phyloP scores from a whole-genome alignment of 345 rosid genomes.

The Eucalyptus pauciflora region DNA sequence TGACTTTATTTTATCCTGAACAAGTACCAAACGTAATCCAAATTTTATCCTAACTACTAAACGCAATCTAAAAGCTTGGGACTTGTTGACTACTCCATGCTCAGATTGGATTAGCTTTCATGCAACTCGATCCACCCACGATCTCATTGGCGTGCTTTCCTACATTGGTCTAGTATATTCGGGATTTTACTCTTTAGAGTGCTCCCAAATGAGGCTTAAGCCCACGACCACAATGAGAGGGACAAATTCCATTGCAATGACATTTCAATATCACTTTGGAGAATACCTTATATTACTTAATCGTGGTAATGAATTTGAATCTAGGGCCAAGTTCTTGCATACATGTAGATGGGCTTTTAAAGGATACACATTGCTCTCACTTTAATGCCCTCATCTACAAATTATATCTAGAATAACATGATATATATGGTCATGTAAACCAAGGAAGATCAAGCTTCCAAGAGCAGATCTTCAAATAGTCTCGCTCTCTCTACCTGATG shows the following conservation, averaged over 20 bases:
- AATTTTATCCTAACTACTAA: too few species aligned
- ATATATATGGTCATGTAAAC: neutral
- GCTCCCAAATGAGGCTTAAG: neutral
- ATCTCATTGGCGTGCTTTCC: neutral
- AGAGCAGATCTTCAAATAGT: too few species aligned
- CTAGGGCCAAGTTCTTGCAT: neutral
- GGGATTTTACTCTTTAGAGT: neutral
- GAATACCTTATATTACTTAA: neutral
- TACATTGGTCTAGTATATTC: neutral
- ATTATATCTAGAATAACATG: neutral
- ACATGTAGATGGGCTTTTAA: neutral
- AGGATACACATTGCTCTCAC: neutral
- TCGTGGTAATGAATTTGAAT: neutral
- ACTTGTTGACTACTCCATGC: neutral
- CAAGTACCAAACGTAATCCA: rapidly evolving
- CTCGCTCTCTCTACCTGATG: too few species aligned
- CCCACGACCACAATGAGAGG: neutral
- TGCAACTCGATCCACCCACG: neutral
- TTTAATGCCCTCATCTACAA: neutral
- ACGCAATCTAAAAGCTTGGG: neutral
- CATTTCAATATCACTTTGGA: neutral
- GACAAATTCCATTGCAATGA: neutral
- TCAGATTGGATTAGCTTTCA: neutral
- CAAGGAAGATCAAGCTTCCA: neutral
- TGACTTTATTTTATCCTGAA: rapidly evolving